A percentile compares a stretch with the other conserved stretches of the same genome.
These are phyloP conservation scores for Suillus plorans DNA, from an alignment of 768 basidiomycete genomes.

Conservation along the genomic window DNA sequence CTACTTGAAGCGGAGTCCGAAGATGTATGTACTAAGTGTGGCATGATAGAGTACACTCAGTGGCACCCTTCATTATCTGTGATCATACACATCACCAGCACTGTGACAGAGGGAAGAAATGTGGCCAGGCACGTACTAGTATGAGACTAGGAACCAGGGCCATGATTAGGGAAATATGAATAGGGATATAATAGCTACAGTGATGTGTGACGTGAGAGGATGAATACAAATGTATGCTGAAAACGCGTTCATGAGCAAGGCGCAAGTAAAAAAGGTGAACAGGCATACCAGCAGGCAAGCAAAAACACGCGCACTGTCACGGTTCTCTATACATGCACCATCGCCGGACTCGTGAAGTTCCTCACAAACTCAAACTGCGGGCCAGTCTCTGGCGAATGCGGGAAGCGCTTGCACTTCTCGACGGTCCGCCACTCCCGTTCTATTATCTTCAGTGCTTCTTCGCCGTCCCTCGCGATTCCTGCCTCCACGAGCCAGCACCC, in stretches of 20 bases:
- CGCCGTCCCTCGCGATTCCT: slow-evolving; percentile 58
- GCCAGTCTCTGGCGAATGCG: slow-evolving; percentile 78
- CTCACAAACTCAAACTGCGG: slow-evolving; percentile 75
- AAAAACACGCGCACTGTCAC: background rate
- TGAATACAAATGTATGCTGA: background rate
- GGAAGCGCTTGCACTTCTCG: slow-evolving; percentile 75
- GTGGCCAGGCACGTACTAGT: background rate
- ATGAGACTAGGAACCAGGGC: background rate
- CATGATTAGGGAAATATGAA: background rate
- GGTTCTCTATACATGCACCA: background rate
- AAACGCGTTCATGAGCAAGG: background rate
- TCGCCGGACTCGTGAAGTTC: slow-evolving; percentile 39
- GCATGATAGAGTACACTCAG: background rate
- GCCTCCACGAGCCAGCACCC: slow-evolving; percentile 80
- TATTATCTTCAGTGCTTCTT: slow-evolving; percentile 63
- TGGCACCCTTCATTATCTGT: background rate
- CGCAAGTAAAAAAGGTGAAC: background rate
- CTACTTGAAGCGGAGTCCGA: background rate
- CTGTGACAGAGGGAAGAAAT: background rate
- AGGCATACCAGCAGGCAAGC: background rate
- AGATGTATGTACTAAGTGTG: background rate
- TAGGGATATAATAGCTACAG: background rate
- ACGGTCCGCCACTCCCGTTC: slow-evolving; percentile 72
- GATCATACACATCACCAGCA: background rate
- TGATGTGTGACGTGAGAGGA: background rate